Evolutionary conservation across 768 basidiomycete genomes (phyloP), one percentile per base, ranked within the genome.

Genomic region (Suillus paluster): DNA sequence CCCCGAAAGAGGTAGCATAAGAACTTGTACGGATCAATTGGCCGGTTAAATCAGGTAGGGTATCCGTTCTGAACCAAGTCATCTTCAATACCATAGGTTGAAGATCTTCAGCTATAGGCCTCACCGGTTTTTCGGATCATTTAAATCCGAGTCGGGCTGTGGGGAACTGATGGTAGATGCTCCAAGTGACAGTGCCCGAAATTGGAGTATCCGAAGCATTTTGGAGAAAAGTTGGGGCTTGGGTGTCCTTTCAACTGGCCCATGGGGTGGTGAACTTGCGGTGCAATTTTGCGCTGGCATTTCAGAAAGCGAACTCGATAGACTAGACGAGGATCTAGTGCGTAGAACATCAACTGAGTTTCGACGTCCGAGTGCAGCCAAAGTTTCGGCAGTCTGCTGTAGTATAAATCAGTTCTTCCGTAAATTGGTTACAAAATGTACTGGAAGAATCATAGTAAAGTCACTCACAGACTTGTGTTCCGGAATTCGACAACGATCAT

Each of bases 1-100:
- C 74, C 1, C 72, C 72, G 42, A 67, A 62, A 0, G 72, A 74
- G 0, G 34, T 61, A 38, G 74, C 74, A 59, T 73, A 68, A 10
- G 52, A 41, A 21, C 64, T 10, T 8, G 27, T 61, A 49, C 14
- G 71, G 57, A 21, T 34, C 53, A 73, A 49, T 30, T 33, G 52
- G 1, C 61, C 10, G 3, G 74, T 73, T 63, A 73, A 68, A 57
- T 42, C 54, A 11, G 23, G 54, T 19, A 55, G 23, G 15, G 23
- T 25, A 19, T 39, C 17, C 23, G 19, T 25, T 25, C 54, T 55
- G 36, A 15, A 25, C 10, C 54, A 39, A 39, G 2, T 19, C 23
- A 39, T 25, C 17, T 2, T 55, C 10, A 12, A 39, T 25, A 23
- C 23, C 5, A 14, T 25, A 6, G 9, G 25, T 46, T 14, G 45